Evolutionary conservation across 2,329 filamentous ascomycete species (phyloP).

Genomic region (Basipetospora chlamydospora): DNA sequence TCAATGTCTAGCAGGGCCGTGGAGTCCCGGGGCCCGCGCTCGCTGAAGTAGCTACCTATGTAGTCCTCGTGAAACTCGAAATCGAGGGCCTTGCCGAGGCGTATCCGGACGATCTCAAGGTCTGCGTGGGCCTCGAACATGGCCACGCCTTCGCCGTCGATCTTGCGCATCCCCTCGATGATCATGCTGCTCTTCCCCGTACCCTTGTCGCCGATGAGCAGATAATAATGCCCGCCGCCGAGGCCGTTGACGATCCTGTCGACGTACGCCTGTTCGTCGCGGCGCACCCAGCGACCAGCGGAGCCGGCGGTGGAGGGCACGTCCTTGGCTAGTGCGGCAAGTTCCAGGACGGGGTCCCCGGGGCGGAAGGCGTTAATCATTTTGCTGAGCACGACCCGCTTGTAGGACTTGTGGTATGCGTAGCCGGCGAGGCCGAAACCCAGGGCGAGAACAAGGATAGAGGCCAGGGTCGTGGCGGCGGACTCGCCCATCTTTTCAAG

Average conservation of each 20-base stretch:
- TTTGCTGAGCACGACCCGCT: constrained; percentile 77
- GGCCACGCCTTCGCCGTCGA: constrained; percentile 73
- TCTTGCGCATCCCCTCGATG: constrained; percentile 84
- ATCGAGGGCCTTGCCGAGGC: constrained; percentile 84
- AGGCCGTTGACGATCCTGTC: constrained; percentile 69
- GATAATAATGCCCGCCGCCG: constrained; percentile 69
- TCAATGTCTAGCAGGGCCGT: constrained; percentile 91
- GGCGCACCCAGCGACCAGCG: constrained; percentile 62
- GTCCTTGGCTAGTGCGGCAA: constrained; percentile 53
- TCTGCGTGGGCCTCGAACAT: constrained; percentile 97
- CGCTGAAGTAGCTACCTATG: constrained; percentile 90
- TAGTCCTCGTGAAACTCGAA: constrained; percentile 98
- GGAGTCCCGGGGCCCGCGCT: constrained; percentile 80
- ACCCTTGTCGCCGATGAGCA: constrained; percentile 89
- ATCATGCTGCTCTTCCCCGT: constrained; percentile 96
- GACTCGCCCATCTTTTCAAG: constrained; percentile 55
- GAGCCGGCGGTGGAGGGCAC: constrained; percentile 26
- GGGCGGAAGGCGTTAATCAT: constrained; percentile 86
- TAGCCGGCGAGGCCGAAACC: constrained; percentile 56
- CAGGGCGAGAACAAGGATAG: constrained; percentile 54
- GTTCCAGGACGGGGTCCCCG: constrained; percentile 75
- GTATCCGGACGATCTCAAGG: constrained; percentile 83
- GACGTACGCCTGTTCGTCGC: constrained; percentile 68
- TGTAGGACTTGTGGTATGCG: constrained; percentile 73
- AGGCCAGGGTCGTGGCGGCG: constrained; percentile 62